Evolutionary conservation across 1,284 basidiomycete genomes (phyloP).

Genomic region (Pyrrhoderma lamaoense): DNA sequence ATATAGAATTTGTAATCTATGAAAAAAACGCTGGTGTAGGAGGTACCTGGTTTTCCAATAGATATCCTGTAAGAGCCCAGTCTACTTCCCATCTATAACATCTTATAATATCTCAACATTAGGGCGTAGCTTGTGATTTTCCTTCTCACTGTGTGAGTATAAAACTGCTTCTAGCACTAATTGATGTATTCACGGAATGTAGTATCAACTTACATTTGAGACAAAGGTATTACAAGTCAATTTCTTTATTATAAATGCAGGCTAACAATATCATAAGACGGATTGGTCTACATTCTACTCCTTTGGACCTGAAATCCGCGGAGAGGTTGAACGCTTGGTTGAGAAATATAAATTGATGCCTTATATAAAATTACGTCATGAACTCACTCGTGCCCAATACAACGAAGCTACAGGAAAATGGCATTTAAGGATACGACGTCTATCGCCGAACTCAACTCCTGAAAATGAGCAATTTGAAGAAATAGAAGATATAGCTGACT

Average conservation of each 20-base stretch:
- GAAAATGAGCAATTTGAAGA: constrained; percentile 28
- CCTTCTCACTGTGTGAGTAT: constrained; percentile 43
- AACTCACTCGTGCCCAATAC: constrained; percentile 43
- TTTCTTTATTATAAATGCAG: neutral
- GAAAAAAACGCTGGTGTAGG: constrained; percentile 54
- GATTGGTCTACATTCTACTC: constrained; percentile 58
- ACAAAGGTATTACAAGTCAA: constrained; percentile 32
- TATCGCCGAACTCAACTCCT: constrained; percentile 14
- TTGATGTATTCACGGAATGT: neutral
- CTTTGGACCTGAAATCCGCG: constrained; percentile 47
- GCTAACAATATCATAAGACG: constrained; percentile 27
- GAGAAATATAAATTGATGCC: constrained; percentile 50
- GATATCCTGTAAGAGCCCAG: constrained; percentile 27
- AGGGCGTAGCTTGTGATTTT: constrained; percentile 51
- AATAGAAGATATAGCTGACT: constrained; percentile 43
- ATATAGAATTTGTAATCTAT: constrained; percentile 49
- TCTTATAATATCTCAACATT: neutral
- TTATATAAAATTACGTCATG: constrained; percentile 47
- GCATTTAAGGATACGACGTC: constrained; percentile 41
- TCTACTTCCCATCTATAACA: neutral
- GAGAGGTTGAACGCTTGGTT: constrained; percentile 44
- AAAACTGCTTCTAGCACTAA: neutral
- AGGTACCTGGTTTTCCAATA: constrained; percentile 47
- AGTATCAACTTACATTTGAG: constrained; percentile 59
- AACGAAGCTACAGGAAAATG: constrained; percentile 45